phyloP scores from a whole-genome alignment of 176 grass and related monocot genomes.

The Cymbopogon citratus region DNA sequence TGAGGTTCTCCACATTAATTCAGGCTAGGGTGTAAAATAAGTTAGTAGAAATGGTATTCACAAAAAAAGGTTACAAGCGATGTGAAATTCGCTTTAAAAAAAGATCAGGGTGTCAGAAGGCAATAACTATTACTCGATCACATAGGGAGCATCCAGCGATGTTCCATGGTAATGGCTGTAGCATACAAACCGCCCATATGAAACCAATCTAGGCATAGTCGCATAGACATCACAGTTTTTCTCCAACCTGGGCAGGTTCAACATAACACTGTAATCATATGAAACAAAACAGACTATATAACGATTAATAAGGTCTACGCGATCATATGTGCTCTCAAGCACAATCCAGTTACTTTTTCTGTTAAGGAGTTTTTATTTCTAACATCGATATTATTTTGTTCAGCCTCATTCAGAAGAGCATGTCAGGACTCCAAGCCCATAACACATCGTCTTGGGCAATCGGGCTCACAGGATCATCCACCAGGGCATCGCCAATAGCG shows the following conservation, averaged over 20 bases:
- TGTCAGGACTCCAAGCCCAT: slow-evolving; percentile 3
- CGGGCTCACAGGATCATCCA: not conserved
- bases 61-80: not conserved
- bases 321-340: not conserved
- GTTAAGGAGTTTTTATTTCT: not conserved
- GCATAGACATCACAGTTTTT: not conserved
- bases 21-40: not conserved
- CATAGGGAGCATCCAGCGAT: not conserved
- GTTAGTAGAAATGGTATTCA: not conserved
- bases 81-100: not conserved
- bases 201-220: not conserved
- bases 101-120: not conserved
- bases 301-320: not conserved
- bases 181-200: not conserved
- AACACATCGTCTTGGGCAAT: not conserved
- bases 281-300: not conserved
- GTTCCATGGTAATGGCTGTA: not conserved
- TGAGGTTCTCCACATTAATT: not conserved
- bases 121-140: not conserved
- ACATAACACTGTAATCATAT: not conserved
- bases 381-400: not conserved
- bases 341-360: not conserved
- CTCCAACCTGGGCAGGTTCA: not conserved
- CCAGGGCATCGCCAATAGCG: not conserved
- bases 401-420: not conserved